These are phyloP conservation scores for Tritrichomonas foetus DNA, from an alignment of 208 protist species.

Conservation along the genomic window DNA sequence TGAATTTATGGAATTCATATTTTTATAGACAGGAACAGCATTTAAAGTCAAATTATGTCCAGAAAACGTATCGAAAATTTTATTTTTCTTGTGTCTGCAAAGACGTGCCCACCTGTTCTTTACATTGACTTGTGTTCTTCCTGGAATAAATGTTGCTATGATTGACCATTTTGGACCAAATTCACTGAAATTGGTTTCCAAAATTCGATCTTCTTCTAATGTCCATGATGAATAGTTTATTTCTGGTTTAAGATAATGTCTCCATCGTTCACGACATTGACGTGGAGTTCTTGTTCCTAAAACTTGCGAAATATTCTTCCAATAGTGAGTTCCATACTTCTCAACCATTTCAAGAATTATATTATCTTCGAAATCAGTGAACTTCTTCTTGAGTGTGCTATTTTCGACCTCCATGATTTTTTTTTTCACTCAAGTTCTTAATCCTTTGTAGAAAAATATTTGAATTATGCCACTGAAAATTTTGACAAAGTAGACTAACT, in stretches of 20 bases:
- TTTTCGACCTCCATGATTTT: too few species aligned
- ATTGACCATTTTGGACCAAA: background rate
- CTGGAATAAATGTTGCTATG: background rate
- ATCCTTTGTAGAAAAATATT: too few species aligned
- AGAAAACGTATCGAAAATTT: too few species aligned
- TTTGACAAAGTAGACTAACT: too few species aligned
- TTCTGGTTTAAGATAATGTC: background rate
- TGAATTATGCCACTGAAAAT: too few species aligned
- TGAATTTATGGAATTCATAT: too few species aligned
- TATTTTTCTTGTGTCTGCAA: background rate
- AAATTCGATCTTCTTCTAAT: background rate
- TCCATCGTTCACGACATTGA: background rate
- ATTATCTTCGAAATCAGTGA: background rate
- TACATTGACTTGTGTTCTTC: background rate
- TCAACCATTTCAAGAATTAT: background rate
- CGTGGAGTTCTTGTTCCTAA: background rate
- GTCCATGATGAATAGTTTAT: background rate
- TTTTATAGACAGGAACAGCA: too few species aligned
- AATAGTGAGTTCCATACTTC: background rate
- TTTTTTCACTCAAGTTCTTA: too few species aligned
- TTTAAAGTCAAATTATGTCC: too few species aligned
- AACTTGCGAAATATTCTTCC: background rate
- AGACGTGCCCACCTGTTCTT: background rate
- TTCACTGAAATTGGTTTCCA: background rate
- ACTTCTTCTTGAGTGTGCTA: conserved; percentile 6